phyloP scores from a whole-genome alignment of 176 grass and related monocot species.

The Cenchrus fungigraminus region DNA sequence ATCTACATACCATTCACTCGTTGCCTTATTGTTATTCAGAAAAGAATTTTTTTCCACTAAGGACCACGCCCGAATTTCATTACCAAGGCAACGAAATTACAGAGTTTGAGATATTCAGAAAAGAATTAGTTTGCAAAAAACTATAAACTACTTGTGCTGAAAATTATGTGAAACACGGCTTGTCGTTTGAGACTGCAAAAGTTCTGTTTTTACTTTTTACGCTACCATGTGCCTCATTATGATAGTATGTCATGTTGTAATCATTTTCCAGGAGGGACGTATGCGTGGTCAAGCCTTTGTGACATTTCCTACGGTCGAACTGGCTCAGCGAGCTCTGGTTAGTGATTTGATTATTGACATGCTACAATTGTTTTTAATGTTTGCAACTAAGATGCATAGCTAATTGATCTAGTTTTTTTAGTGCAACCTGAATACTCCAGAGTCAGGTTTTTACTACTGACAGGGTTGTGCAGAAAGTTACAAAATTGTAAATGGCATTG shows the following conservation, averaged over 20 bases:
- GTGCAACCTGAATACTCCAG: neutral
- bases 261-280: conserved; percentile 73
- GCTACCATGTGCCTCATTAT: neutral
- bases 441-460: neutral
- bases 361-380: neutral
- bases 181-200: neutral
- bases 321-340: conserved; percentile 77
- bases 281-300: conserved; percentile 97
- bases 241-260: neutral
- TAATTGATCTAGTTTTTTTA: neutral
- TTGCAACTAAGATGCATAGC: neutral
- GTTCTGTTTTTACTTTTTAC: neutral
- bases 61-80: too few species aligned
- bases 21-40: neutral
- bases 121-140: neutral
- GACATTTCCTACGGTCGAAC: conserved; percentile 83
- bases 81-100: too few species aligned
- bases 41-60: too few species aligned
- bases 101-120: neutral
- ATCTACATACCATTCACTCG: conserved; percentile 19
- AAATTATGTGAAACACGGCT: neutral
- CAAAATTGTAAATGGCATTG: neutral
- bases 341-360: conserved; percentile 41
- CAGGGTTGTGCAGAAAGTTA: neutral
- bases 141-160: neutral